Evolutionary conservation across 768 basidiomycete species (phyloP).

Genomic region (Porpolomopsis calyptriformis): DNA sequence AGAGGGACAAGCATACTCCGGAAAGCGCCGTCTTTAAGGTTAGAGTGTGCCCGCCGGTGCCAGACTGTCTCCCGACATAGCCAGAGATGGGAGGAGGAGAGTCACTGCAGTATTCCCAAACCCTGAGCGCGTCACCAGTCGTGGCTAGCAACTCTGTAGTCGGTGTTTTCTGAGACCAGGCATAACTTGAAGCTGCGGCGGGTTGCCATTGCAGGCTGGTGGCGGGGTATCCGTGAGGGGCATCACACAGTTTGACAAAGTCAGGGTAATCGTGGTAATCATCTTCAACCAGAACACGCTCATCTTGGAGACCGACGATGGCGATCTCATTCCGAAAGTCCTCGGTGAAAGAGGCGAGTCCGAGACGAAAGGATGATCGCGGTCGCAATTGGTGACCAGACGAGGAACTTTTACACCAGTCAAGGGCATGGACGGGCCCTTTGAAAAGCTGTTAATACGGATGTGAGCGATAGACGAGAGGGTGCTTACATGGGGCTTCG

Average conservation of each 20-base stretch:
- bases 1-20: slow-evolving; percentile 45
- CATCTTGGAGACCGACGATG: slow-evolving; percentile 70
- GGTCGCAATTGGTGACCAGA: slow-evolving; percentile 64
- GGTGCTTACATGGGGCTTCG: slow-evolving; percentile 70
- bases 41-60: slow-evolving; percentile 49
- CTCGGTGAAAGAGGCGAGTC: slow-evolving; percentile 76
- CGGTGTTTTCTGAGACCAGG: slow-evolving; percentile 59
- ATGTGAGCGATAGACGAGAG: neutral
- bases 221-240: slow-evolving; percentile 84
- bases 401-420: slow-evolving; percentile 79
- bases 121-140: slow-evolving; percentile 83
- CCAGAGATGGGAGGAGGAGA: slow-evolving; percentile 42
- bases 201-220: slow-evolving; percentile 94
- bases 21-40: slow-evolving; percentile 69
- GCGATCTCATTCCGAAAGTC: slow-evolving; percentile 77
- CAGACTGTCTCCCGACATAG: slow-evolving; percentile 62
- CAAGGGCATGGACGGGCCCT: slow-evolving; percentile 83
- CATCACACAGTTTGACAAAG: slow-evolving; percentile 77
- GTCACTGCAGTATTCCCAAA: slow-evolving; percentile 83
- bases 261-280: slow-evolving; percentile 76
- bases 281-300: slow-evolving; percentile 79
- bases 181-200: slow-evolving; percentile 45
- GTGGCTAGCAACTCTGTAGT: slow-evolving; percentile 81
- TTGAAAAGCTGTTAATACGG: slow-evolving; percentile 9
- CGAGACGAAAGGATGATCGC: slow-evolving; percentile 73